Conservation (phyloP, 441 rosid species). For the Populus hybrid region DNA sequence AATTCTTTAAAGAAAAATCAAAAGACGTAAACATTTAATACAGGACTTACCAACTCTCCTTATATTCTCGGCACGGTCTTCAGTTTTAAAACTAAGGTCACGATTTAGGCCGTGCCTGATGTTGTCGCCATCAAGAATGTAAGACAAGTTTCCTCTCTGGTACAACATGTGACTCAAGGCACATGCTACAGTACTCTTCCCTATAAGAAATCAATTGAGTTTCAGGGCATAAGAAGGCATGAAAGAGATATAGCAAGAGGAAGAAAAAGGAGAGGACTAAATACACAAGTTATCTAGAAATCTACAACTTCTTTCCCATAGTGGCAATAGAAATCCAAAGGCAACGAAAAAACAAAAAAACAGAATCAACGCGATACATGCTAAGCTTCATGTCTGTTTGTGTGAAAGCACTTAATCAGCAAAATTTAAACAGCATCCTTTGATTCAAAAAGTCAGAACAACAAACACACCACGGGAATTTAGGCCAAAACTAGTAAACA, state of each 20-base stretch:
- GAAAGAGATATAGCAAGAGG: neutral
- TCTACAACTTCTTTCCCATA: neutral
- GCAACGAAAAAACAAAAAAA: no score
- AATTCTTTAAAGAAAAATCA: neutral
- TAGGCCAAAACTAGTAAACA: no score
- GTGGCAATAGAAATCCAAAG: neutral
- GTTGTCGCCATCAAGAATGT: constrained; percentile 87
- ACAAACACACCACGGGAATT: no score
- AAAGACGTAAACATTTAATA: neutral
- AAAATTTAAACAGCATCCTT: no score
- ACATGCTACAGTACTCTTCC: constrained; percentile 87
- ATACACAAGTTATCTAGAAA: neutral
- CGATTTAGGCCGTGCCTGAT: constrained; percentile 80
- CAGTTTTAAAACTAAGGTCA: constrained; percentile 79
- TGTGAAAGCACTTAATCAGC: neutral
- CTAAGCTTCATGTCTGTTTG: neutral
- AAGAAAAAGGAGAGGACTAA: neutral
- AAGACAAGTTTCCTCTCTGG: constrained; percentile 63
- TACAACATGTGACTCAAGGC: constrained; percentile 59
- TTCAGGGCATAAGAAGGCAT: neutral
- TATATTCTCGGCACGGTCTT: constrained; percentile 83
- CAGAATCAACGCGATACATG: neutral
- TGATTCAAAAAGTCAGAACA: no score
- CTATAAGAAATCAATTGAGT: constrained; percentile 22
- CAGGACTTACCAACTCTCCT: constrained; percentile 72